Evolutionary conservation across 1,284 basidiomycete species (phyloP).

Genomic region (Ceratobasidium sp.): DNA sequence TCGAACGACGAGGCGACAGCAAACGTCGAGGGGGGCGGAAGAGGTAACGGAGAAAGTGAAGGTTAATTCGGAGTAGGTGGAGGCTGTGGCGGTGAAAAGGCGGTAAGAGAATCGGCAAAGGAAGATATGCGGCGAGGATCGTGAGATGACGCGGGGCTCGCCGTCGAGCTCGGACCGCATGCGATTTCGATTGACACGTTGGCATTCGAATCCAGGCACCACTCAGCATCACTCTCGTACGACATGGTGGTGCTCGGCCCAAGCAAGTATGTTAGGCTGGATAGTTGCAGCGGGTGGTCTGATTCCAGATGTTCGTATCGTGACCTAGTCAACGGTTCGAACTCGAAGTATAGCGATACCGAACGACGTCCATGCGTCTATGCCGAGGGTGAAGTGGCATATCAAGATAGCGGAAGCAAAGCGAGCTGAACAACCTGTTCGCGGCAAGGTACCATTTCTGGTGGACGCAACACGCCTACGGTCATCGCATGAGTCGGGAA

Average conservation of each 20-base stretch:
- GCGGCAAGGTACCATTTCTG: background rate
- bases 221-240: too few relatives aligned
- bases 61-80: background rate
- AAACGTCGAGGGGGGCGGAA: background rate
- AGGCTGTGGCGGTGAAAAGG: background rate
- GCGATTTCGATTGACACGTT: too few relatives aligned
- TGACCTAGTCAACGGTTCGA: background rate
- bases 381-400: background rate
- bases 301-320: too few relatives aligned
- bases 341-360: background rate
- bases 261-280: background rate
- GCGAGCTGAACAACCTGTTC: background rate
- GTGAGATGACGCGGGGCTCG: background rate
- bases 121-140: background rate
- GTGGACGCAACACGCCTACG: conserved; percentile 15
- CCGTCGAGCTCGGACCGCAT: too few relatives aligned
- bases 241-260: too few relatives aligned
- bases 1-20: background rate
- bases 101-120: background rate
- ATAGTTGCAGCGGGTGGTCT: background rate
- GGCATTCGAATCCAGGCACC: too few relatives aligned
- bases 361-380: background rate
- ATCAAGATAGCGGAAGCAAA: background rate
- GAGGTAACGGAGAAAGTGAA: background rate
- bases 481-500: conserved; percentile 18